Evolutionary conservation across 2,329 filamentous ascomycete genomes (phyloP).

Genomic region (Paecilomyces dactylethromorphus): DNA sequence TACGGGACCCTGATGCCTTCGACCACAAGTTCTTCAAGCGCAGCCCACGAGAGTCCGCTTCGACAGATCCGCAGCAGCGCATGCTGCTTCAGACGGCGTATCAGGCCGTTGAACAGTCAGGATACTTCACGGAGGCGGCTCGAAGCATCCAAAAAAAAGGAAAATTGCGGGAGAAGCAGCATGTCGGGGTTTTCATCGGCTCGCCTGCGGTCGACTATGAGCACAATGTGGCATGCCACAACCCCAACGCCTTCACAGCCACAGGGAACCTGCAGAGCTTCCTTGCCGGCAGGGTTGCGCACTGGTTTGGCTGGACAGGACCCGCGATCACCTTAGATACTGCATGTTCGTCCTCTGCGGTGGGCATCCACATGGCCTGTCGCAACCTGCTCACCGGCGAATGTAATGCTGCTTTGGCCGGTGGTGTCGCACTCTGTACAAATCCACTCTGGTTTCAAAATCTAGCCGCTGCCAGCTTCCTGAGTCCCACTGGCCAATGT

Average conservation of each 20-base stretch:
- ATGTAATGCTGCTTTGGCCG: constrained; percentile 23
- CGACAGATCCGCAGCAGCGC: constrained; percentile 22
- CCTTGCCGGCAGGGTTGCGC: constrained; percentile 28
- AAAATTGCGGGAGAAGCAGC: neutral
- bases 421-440: constrained; percentile 28
- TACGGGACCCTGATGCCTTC: constrained; percentile 10
- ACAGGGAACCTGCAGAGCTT: constrained; percentile 12
- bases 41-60: constrained; percentile 12
- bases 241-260: constrained; percentile 21
- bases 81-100: constrained; percentile 20
- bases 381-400: constrained; percentile 13
- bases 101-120: constrained; percentile 21
- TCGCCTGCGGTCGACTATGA: constrained; percentile 19
- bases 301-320: constrained; percentile 40
- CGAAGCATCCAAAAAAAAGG: constrained; percentile 1
- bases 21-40: constrained; percentile 21
- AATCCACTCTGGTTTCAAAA: constrained; percentile 15
- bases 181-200: constrained; percentile 24
- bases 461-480: constrained; percentile 32
- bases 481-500: constrained; percentile 41
- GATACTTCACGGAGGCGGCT: constrained; percentile 10
- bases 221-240: constrained; percentile 19
- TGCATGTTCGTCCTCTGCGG: constrained; percentile 36
- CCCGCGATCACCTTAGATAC: constrained; percentile 37
- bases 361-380: constrained; percentile 25